Conservation (phyloP, 345 rosid genomes). For the Limnanthes douglasii region DNA sequence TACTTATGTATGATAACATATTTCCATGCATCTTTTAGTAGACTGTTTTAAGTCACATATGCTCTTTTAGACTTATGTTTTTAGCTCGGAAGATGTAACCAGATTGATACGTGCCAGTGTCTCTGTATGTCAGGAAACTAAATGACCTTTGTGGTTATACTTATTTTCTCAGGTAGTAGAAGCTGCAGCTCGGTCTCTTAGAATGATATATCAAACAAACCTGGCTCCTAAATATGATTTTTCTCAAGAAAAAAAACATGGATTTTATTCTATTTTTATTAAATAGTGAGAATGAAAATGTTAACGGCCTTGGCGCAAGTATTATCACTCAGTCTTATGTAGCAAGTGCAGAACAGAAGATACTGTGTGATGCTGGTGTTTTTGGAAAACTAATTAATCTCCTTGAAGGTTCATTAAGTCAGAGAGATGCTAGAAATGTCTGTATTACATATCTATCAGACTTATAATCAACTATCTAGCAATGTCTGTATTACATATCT, state of each 20-base stretch:
- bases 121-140: too few species aligned
- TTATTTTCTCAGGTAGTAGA: slow-evolving; percentile 51
- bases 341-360: slow-evolving; percentile 44
- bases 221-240: slow-evolving; percentile 63
- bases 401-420: slow-evolving; percentile 59
- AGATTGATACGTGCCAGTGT: too few species aligned
- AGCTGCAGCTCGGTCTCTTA: slow-evolving; percentile 75
- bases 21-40: too few species aligned
- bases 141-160: too few species aligned
- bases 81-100: too few species aligned
- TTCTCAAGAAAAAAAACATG: slow-evolving; percentile 47
- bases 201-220: slow-evolving; percentile 77
- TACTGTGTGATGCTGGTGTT: slow-evolving; percentile 56
- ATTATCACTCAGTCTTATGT: slow-evolving; percentile 66
- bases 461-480: too few species aligned
- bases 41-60: too few species aligned
- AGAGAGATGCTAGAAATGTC: slow-evolving; percentile 69
- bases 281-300: slow-evolving; percentile 53
- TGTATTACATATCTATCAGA: too few species aligned
- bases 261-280: slow-evolving; percentile 57
- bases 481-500: too few species aligned
- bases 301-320: slow-evolving; percentile 72
- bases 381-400: slow-evolving; percentile 40
- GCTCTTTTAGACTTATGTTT: too few species aligned
- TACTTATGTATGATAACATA: too few species aligned